phyloP scores from a whole-genome alignment of 257 asterid genomes.

The Ehretia macrophylla region DNA sequence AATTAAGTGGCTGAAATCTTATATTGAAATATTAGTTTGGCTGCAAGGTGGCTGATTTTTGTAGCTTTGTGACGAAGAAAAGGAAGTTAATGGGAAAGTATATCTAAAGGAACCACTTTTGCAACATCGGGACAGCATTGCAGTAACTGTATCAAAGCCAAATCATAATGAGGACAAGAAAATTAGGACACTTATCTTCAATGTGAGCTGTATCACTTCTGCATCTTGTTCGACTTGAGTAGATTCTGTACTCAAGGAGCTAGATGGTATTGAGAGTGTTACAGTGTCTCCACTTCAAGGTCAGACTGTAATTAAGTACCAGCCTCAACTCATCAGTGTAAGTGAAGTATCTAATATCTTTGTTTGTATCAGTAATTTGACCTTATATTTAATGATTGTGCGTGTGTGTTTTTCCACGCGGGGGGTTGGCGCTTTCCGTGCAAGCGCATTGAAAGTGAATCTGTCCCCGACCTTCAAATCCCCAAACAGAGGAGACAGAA shows the following conservation, averaged over 20 bases:
- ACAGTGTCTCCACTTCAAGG: slow-evolving; percentile 89
- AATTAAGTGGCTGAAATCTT: too few relatives aligned
- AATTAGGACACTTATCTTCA: slow-evolving; percentile 69
- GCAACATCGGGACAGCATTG: slow-evolving; percentile 45
- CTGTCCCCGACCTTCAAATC: too few relatives aligned
- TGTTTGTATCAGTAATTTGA: too few relatives aligned
- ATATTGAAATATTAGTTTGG: not conserved
- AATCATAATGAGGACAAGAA: slow-evolving; percentile 33
- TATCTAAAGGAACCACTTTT: slow-evolving; percentile 68
- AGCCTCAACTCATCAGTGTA: slow-evolving; percentile 62
- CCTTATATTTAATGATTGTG: too few relatives aligned
- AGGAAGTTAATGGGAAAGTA: slow-evolving; percentile 64
- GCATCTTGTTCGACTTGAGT: slow-evolving; percentile 82
- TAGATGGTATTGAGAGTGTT: slow-evolving; percentile 67
- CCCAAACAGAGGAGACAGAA: too few relatives aligned
- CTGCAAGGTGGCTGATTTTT: not conserved
- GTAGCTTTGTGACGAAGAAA: slow-evolving; percentile 3
- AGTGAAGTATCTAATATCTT: slow-evolving; percentile 17
- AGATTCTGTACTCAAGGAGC: slow-evolving; percentile 63
- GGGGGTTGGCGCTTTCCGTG: too few relatives aligned
- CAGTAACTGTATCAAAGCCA: slow-evolving; percentile 29
- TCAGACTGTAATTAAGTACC: slow-evolving; percentile 82
- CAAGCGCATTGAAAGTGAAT: too few relatives aligned
- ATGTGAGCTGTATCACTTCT: slow-evolving; percentile 75
- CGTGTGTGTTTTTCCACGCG: too few relatives aligned